Conservation (phyloP, 257 asterid species). For the Fraxinus anomala region DNA sequence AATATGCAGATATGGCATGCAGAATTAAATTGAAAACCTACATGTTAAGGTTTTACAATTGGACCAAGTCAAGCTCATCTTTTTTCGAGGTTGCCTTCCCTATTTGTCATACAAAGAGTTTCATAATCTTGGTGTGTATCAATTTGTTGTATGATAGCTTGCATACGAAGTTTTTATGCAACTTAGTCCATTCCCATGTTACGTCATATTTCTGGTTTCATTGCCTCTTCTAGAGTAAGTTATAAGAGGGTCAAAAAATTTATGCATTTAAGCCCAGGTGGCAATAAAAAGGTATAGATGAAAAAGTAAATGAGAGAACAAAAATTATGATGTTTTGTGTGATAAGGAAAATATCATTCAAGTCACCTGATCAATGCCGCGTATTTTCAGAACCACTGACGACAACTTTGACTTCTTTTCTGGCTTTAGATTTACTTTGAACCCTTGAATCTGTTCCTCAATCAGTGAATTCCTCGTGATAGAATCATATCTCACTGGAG, state of each 20-base stretch:
- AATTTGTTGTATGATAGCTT: neutral
- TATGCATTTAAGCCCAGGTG: neutral
- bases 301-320: slow-evolving; percentile 10
- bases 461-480: slow-evolving; percentile 63
- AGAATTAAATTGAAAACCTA: neutral
- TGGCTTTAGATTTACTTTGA: slow-evolving; percentile 85
- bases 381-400: slow-evolving; percentile 91
- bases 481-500: slow-evolving; percentile 78
- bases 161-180: neutral
- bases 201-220: neutral
- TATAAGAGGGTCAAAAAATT: neutral
- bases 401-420: slow-evolving; percentile 96
- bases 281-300: neutral
- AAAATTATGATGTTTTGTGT: neutral
- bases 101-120: neutral
- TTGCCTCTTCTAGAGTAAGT: neutral
- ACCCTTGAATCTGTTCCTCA: slow-evolving; percentile 81
- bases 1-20: neutral
- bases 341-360: slow-evolving; percentile 20
- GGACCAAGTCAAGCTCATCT: neutral
- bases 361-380: slow-evolving; percentile 97
- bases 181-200: neutral
- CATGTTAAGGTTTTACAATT: neutral
- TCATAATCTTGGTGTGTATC: neutral
- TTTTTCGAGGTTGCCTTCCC: neutral